Base-by-base conservation (phyloP, 2,329 filamentous ascomycete genomes). In the Myriosclerotinia curreyana region DNA sequence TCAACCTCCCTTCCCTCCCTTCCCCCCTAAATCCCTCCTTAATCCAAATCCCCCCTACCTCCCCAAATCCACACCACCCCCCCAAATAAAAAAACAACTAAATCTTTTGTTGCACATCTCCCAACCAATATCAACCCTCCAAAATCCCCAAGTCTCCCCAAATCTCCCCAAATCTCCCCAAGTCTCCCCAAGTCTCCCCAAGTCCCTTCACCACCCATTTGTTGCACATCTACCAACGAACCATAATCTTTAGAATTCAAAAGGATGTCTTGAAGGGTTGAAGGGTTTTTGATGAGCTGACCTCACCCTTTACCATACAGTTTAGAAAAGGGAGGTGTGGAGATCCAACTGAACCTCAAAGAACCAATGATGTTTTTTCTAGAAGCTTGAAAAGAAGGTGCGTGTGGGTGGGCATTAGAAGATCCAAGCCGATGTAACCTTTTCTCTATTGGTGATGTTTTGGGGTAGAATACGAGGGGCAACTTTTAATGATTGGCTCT, bases 161-260 rank as follows among this genome's bases (percentile, higher is more conserved):
- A 31, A n/a, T n/a, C 36, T 31, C 28, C 6, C 28, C 28, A 4
- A 31, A 31, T 31, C 28, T 31, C 28, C 28, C 6, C 6, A 5
- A 31, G n/a, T n/a, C 36, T 38, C n/a, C 22, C 46, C 3, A 25
- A 28, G 1, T 22, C 22, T 6, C 46, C 48, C 14, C 25, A 14
- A 49, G 14, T 25, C 11, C 48, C 22, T 49, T 17, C 48, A 28
- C 14, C 6, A 28, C 8, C 8, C 1, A n/a, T 42, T 42, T 55
- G 53, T 56, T 56, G 53, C 53, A 56, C 17, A 14, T 56, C 53
- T 56, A 8, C 31, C 25, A 20, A 56, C 38, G 53, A 56, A 56
- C 38, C 53, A 55, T 44, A 55, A 55, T 55, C 17, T 17, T 11
- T 11, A n/a, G 20, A 53, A 38, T n/a, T 28, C 20, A n/a, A n/a